phyloP scores from a whole-genome alignment of 164 flowering plant genomes.

The Nymphaea thermarum region DNA sequence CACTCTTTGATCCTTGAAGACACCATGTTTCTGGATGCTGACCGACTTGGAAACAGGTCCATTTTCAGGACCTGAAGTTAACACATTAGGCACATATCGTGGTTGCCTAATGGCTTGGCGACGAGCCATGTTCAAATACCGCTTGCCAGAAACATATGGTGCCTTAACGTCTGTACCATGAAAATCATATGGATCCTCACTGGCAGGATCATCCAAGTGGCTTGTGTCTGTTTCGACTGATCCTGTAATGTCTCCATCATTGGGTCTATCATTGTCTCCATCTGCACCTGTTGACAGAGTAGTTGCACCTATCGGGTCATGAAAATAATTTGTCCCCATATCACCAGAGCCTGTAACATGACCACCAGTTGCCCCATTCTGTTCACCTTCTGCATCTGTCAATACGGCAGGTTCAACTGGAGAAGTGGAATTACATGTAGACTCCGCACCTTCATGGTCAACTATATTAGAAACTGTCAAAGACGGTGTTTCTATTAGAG shows the following conservation, averaged over 20 bases:
- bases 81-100: background rate
- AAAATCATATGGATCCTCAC: background rate
- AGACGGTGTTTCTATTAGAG: conserved; percentile 20
- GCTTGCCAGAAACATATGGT: background rate
- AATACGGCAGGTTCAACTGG: conserved; percentile 13
- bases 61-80: background rate
- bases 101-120: background rate
- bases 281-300: background rate
- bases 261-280: background rate
- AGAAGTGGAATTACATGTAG: conserved; percentile 7
- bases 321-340: too few relatives aligned
- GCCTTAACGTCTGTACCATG: background rate
- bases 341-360: background rate
- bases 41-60: background rate
- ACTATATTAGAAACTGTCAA: conserved; percentile 14
- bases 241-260: background rate
- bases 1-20: conserved; percentile 6
- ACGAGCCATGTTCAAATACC: background rate
- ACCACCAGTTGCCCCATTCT: background rate
- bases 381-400: conserved; percentile 8
- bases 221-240: background rate
- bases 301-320: too few relatives aligned
- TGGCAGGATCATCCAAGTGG: background rate
- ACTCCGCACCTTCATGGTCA: conserved; percentile 12
- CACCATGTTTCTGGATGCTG: background rate